These are phyloP conservation scores for Sugiyamaella japonica DNA, from an alignment of 1,139 yeast genomes.

Conservation along the genomic window DNA sequence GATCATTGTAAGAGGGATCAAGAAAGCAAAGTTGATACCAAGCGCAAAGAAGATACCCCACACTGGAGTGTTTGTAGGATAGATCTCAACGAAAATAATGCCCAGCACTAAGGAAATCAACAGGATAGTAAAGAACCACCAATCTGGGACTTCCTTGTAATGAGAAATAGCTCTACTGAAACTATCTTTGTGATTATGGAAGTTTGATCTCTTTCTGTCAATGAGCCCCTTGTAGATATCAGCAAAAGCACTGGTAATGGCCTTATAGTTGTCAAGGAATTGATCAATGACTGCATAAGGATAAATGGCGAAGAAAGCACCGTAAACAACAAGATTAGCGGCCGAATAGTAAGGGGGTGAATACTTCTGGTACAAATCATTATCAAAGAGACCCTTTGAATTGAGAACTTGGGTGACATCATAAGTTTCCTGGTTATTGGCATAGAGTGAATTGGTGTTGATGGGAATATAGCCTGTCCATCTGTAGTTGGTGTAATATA, in stretches of 20 bases:
- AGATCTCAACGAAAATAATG: conserved; percentile 48
- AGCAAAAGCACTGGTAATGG: conserved; percentile 27
- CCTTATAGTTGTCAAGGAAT: conserved; percentile 29
- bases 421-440: conserved; percentile 50
- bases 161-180: conserved; percentile 11
- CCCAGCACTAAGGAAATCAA: conserved; percentile 51
- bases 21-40: conserved; percentile 54
- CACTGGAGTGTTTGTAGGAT: conserved; percentile 46
- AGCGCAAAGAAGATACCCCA: conserved; percentile 60
- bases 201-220: conserved; percentile 14
- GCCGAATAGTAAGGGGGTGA: conserved; percentile 52
- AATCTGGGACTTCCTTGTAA: conserved; percentile 58
- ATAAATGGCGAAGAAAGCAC: conserved; percentile 38
- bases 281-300: conserved; percentile 33
- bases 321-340: conserved; percentile 45
- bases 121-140: conserved; percentile 54
- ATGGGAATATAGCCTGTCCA: conserved; percentile 58
- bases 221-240: conserved; percentile 21
- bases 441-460: conserved; percentile 50
- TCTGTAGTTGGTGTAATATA: conserved; percentile 53
- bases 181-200: conserved; percentile 12
- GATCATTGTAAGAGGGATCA: conserved; percentile 52
- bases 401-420: conserved; percentile 47
- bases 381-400: conserved; percentile 39
- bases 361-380: conserved; percentile 37